Evolutionary conservation across 1,139 yeast genomes (phyloP).

Genomic region (Groenewaldozyma auringiensis): DNA sequence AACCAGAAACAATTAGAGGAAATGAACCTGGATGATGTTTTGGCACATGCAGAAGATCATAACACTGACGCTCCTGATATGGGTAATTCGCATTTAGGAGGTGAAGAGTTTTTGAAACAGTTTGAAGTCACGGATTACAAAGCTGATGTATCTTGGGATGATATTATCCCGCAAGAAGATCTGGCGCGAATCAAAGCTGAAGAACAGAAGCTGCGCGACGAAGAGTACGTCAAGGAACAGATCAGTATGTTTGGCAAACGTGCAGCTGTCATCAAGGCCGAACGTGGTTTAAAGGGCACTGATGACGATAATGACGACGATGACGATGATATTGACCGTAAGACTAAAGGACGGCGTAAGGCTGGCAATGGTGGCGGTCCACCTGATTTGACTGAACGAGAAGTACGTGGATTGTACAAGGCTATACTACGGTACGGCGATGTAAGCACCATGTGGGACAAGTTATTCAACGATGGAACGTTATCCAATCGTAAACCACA

Average conservation of each 20-base stretch:
- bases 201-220: slow-evolving; percentile 80
- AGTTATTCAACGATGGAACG: slow-evolving; percentile 82
- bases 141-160: slow-evolving; percentile 99
- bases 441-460: slow-evolving; percentile 67
- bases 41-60: slow-evolving; percentile 96
- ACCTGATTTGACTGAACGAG: slow-evolving; percentile 70
- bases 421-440: slow-evolving; percentile 80
- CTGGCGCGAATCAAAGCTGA: slow-evolving; percentile 81
- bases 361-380: slow-evolving; percentile 20
- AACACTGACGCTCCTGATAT: slow-evolving; percentile 82
- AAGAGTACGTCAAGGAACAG: slow-evolving; percentile 79
- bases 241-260: slow-evolving; percentile 80
- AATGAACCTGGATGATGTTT: slow-evolving; percentile 89
- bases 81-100: slow-evolving; percentile 95
- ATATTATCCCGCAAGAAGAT: slow-evolving; percentile 95
- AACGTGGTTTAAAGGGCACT: slow-evolving; percentile 31
- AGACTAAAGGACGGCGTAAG: slow-evolving; percentile 28
- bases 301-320: slow-evolving; percentile 36
- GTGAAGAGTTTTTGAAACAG: slow-evolving; percentile 94
- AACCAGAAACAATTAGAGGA: slow-evolving; percentile 86
- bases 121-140: slow-evolving; percentile 98
- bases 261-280: slow-evolving; percentile 52
- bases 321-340: slow-evolving; percentile 34
- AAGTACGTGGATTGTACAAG: slow-evolving; percentile 77
- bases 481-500: slow-evolving; percentile 80